phyloP scores from a whole-genome alignment of 1,139 yeast species.

The Debaryomyces udenii region DNA sequence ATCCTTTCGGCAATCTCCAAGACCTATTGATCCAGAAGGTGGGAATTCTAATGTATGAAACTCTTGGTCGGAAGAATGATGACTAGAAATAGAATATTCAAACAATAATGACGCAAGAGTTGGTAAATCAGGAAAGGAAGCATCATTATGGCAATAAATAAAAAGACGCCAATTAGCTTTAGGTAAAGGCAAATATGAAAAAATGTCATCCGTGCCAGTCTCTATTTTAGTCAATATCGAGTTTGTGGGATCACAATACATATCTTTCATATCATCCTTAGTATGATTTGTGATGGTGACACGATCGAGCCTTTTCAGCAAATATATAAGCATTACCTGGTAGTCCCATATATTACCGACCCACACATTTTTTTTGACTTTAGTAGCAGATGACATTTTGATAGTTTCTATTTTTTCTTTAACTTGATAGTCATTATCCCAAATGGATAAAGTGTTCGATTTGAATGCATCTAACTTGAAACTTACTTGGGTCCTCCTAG shows the following conservation, averaged over 20 bases:
- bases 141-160: slow-evolving; percentile 54
- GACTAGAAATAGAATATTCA: slow-evolving; percentile 33
- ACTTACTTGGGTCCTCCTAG: slow-evolving; percentile 24
- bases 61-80: slow-evolving; percentile 22
- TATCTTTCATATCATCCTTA: slow-evolving; percentile 23
- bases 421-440: slow-evolving; percentile 74
- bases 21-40: slow-evolving; percentile 77
- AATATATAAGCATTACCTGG: slow-evolving; percentile 37
- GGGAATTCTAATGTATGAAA: slow-evolving; percentile 65
- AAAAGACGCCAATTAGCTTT: slow-evolving; percentile 44
- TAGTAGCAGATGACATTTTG: slow-evolving; percentile 80
- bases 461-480: slow-evolving; percentile 19
- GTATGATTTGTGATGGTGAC: slow-evolving; percentile 16
- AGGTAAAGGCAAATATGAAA: slow-evolving; percentile 35
- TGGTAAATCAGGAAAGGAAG: slow-evolving; percentile 53
- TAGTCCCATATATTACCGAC: slow-evolving; percentile 71
- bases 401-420: slow-evolving; percentile 82
- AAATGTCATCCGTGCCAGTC: slow-evolving; percentile 19
- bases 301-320: slow-evolving; percentile 12
- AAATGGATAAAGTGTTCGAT: slow-evolving; percentile 38
- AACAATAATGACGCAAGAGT: slow-evolving; percentile 41
- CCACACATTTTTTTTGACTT: slow-evolving; percentile 63
- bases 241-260: slow-evolving; percentile 54
- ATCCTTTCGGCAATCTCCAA: slow-evolving; percentile 65
- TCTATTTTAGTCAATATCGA: slow-evolving; percentile 46